Base-by-base conservation (phyloP, 139 green algal species). In the Trebouxia sp. region DNA sequence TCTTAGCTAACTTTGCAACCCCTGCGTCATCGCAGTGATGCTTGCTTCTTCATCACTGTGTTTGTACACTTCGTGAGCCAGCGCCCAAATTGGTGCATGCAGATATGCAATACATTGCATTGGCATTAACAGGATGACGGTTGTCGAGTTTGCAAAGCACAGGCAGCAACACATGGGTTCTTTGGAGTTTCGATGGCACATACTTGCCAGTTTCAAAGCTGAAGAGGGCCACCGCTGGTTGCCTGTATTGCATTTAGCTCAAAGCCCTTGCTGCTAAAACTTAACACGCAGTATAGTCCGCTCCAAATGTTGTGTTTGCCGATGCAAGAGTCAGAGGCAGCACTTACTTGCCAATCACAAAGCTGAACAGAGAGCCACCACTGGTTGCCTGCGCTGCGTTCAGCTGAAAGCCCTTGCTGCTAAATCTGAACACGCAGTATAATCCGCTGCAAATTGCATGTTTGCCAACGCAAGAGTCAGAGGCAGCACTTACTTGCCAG, bases 301-400 rank as follows among this genome's bases (percentile, higher is more conserved):
- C 43, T 35, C 45, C 30, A 50, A 15, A 26, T 1, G 1, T 35
- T 10, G 3, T 5, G 5, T 30, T 14, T 14, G 30, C 15, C 26
- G 30, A 8, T 1, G 12, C 17, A 28, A 37, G 28, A 5, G 10
- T 30, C 3, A 58, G 5, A 9, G 4, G n/a, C 41, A 26, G n/a
- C 43, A 58, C 76, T 11, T 69, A 84, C 87, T 45, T 85, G 45
- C 86, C 90, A 28, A 92, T 97, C 70, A 89, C 87, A 81, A 97
- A 97, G 77, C 88, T 94, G 90, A 78, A 97, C 75, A 98, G 81
- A 28, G 88, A 90, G 30, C 93, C 94, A 0, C 87, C 92, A 53
- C 74, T 85, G 50, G 72, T 88, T 67, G 92, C 89, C 78, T 89
- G 85, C 0, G 65, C n/a, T 32, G 76, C 76, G 75, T 97, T 87